Conservation (phyloP, 1,139 yeast species). For the Saccharomyces hybrid region DNA sequence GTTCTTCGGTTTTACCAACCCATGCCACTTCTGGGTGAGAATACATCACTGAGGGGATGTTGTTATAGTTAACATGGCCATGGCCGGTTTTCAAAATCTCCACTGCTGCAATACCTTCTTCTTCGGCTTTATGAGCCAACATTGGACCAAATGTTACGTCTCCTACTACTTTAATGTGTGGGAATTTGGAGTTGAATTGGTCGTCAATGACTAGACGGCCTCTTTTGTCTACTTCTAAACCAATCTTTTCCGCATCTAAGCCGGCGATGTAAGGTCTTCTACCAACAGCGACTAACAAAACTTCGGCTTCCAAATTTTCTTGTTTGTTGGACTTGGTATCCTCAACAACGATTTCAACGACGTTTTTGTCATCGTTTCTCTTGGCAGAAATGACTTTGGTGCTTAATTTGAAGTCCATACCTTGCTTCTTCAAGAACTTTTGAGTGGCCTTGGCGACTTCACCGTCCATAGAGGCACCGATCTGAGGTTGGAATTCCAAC, state of each 20-base stretch:
- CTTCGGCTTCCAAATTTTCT: constrained; percentile 80
- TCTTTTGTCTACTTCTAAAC: constrained; percentile 81
- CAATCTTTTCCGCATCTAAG: constrained; percentile 78
- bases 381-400: constrained; percentile 85
- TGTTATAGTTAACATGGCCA: constrained; percentile 97
- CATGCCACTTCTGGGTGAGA: constrained; percentile 98
- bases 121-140: constrained; percentile 99
- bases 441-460: constrained; percentile 89
- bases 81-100: constrained; percentile 89
- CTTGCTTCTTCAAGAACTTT: constrained; percentile 89
- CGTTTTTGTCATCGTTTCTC: constrained; percentile 63
- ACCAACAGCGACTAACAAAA: constrained; percentile 92
- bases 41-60: constrained; percentile 97
- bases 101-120: constrained; percentile 98
- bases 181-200: constrained; percentile 84
- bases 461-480: constrained; percentile 95
- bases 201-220: constrained; percentile 93
- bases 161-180: constrained; percentile 95
- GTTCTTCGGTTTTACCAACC: constrained; percentile 96
- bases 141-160: constrained; percentile 97
- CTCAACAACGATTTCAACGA: constrained; percentile 81
- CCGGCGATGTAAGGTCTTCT: constrained; percentile 96
- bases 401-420: constrained; percentile 84
- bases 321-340: constrained; percentile 79
- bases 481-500: constrained; percentile 79